A percentile compares a stretch with the other conserved stretches of the same genome.
Evolutionary conservation across 305 asterid genomes (phyloP).

Genomic region (Euphrasia arctica): DNA sequence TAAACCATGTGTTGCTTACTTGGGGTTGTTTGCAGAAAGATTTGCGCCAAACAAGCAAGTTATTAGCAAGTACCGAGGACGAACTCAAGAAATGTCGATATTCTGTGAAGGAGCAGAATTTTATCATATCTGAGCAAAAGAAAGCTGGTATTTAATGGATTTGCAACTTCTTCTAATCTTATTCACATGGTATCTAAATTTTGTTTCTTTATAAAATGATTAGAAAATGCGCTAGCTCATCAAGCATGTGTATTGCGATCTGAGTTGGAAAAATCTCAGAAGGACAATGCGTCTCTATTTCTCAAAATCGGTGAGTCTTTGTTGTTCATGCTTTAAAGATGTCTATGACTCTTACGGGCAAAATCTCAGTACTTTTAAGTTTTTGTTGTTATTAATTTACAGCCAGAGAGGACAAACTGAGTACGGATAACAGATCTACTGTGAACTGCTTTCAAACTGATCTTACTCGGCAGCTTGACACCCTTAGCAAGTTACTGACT

Average conservation of each 20-base stretch:
- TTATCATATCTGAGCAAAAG: constrained; percentile 66
- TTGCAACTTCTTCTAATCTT: background rate
- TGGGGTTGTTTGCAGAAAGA: constrained; percentile 47
- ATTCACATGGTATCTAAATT: constrained; percentile 11
- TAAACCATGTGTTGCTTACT: constrained; percentile 23
- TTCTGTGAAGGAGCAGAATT: constrained; percentile 67
- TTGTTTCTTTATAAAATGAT: constrained; percentile 15
- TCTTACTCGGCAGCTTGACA: constrained; percentile 49
- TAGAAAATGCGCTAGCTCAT: constrained; percentile 77
- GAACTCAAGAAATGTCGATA: constrained; percentile 49
- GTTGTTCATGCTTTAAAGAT: background rate
- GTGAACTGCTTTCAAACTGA: constrained; percentile 60
- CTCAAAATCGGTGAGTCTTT: constrained; percentile 52
- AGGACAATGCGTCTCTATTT: constrained; percentile 55
- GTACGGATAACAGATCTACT: constrained; percentile 53
- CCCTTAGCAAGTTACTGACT: constrained; percentile 49
- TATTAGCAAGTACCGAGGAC: constrained; percentile 51
- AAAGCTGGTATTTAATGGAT: constrained; percentile 57
- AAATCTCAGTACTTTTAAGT: constrained; percentile 11
- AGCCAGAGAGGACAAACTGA: constrained; percentile 73
- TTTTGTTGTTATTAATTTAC: constrained; percentile 21
- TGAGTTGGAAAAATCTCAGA: constrained; percentile 63
- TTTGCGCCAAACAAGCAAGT: constrained; percentile 50
- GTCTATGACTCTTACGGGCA: constrained; percentile 1
- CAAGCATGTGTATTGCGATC: constrained; percentile 68